Percentiles rank a stretch among this genome's conserved stretches.
These are phyloP conservation scores for Gymnopilus junonius DNA, from an alignment of 768 basidiomycete genomes.

Conservation along the genomic window DNA sequence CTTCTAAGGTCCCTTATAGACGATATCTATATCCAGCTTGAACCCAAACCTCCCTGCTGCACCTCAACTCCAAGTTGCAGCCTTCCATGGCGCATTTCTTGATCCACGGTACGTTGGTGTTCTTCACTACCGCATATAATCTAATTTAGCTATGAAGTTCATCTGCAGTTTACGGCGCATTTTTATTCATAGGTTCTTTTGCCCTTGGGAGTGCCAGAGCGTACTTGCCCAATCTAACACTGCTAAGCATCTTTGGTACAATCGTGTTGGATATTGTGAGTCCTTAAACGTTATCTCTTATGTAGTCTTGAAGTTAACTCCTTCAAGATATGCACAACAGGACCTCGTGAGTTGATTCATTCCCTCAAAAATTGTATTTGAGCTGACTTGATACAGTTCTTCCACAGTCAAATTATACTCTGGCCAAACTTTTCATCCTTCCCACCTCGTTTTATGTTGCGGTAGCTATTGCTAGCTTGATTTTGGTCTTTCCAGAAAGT, in stretches of 20 bases:
- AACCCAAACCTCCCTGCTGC: slow-evolving; percentile 29
- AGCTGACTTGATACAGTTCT: slow-evolving; percentile 32
- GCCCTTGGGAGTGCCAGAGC: slow-evolving; percentile 42
- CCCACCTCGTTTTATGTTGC: slow-evolving; percentile 45
- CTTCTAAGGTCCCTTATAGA: background rate
- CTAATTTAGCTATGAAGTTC: slow-evolving; percentile 25
- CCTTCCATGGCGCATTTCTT: slow-evolving; percentile 45
- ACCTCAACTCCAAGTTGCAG: slow-evolving; percentile 35
- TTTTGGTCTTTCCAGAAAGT: slow-evolving; percentile 49
- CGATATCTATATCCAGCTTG: slow-evolving; percentile 18
- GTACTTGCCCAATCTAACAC: slow-evolving; percentile 40
- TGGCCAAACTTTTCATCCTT: slow-evolving; percentile 44
- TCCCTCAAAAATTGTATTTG: background rate
- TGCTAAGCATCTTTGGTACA: slow-evolving; percentile 46
- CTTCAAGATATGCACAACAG: slow-evolving; percentile 39
- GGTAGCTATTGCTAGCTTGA: slow-evolving; percentile 39
- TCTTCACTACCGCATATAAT: background rate
- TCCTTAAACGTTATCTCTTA: background rate
- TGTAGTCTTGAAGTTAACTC: background rate
- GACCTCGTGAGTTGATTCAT: slow-evolving; percentile 32
- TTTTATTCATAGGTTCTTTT: slow-evolving; percentile 49
- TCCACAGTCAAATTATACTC: slow-evolving; percentile 42
- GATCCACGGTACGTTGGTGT: slow-evolving; percentile 38
- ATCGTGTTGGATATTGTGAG: slow-evolving; percentile 48
- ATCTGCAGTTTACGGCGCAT: slow-evolving; percentile 48